These are phyloP conservation scores for Aegilops tauschii DNA, from an alignment of 176 grass and related monocot genomes.

Conservation along the genomic window DNA sequence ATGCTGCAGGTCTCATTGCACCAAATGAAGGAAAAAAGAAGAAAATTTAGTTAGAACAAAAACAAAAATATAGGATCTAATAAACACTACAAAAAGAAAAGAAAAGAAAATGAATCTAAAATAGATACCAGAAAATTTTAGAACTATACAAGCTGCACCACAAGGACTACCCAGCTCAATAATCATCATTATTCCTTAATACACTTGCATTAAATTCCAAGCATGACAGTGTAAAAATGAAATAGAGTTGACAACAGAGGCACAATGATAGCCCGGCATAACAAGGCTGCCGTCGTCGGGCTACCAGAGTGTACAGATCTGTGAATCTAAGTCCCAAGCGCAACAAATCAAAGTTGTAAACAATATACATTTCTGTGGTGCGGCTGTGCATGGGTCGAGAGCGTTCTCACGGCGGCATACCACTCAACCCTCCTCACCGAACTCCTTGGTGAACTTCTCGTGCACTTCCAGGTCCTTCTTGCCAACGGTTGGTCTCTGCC, in stretches of 20 bases:
- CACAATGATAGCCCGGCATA: conserved; percentile 17
- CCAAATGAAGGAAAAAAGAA: no score
- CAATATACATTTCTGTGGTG: conserved; percentile 54
- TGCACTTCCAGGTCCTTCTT: conserved; percentile 94
- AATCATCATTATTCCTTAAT: conserved; percentile 36
- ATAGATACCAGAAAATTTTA: no score
- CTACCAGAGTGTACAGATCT: conserved; percentile 36
- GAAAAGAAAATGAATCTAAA: no score
- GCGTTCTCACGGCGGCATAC: not conserved
- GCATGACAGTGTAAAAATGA: conserved; percentile 22
- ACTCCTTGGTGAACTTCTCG: conserved; percentile 95
- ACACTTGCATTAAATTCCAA: conserved; percentile 36
- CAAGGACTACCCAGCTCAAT: conserved; percentile 30
- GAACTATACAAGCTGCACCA: conserved; percentile 35
- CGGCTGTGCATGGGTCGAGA: conserved; percentile 17
- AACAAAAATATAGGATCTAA: not conserved
- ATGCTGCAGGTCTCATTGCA: not conserved
- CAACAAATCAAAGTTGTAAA: conserved; percentile 32
- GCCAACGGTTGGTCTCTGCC: conserved; percentile 89
- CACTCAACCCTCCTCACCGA: conserved; percentile 87
- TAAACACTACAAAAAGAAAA: not conserved
- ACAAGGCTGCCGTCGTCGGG: not conserved
- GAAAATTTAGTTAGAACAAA: not conserved
- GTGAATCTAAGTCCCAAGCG: conserved; percentile 28
- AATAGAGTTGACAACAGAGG: conserved; percentile 30